phyloP scores from a whole-genome alignment of 2,329 filamentous ascomycete genomes.

The Aspergillus sp. region DNA sequence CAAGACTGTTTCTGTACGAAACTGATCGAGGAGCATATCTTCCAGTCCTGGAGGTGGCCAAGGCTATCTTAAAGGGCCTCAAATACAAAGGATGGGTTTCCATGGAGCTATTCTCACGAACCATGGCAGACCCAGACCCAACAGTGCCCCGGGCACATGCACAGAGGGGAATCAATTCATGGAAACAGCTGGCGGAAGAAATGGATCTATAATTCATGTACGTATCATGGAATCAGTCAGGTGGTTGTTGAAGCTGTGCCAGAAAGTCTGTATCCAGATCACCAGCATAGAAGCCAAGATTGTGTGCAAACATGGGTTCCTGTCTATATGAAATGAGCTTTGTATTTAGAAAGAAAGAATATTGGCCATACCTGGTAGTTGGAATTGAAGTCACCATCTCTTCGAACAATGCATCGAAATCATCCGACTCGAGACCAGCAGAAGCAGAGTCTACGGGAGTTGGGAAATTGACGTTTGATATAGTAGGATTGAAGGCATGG shows the following conservation, averaged over 20 bases:
- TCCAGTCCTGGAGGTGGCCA: slow-evolving; percentile 56
- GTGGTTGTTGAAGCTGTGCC: background rate
- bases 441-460: background rate
- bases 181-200: slow-evolving; percentile 38
- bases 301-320: slow-evolving; percentile 15
- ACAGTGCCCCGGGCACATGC: slow-evolving; percentile 54
- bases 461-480: background rate
- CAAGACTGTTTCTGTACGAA: slow-evolving; percentile 62
- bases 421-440: slow-evolving; percentile 2
- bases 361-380: slow-evolving; percentile 5
- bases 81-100: slow-evolving; percentile 65
- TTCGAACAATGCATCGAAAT: slow-evolving; percentile 15
- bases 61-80: slow-evolving; percentile 58
- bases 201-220: background rate
- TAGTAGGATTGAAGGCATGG: background rate
- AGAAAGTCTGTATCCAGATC: slow-evolving; percentile 18
- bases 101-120: slow-evolving; percentile 64
- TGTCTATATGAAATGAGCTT: slow-evolving; percentile 4
- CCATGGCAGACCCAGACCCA: slow-evolving; percentile 48
- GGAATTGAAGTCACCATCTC: slow-evolving; percentile 16
- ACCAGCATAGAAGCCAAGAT: slow-evolving; percentile 16
- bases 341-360: background rate
- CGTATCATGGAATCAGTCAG: slow-evolving; percentile 8
- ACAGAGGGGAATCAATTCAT: slow-evolving; percentile 43
- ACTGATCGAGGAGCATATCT: slow-evolving; percentile 59